Evolutionary conservation across 2,329 filamentous ascomycete species (phyloP).

Genomic region (Diaporthe eres): DNA sequence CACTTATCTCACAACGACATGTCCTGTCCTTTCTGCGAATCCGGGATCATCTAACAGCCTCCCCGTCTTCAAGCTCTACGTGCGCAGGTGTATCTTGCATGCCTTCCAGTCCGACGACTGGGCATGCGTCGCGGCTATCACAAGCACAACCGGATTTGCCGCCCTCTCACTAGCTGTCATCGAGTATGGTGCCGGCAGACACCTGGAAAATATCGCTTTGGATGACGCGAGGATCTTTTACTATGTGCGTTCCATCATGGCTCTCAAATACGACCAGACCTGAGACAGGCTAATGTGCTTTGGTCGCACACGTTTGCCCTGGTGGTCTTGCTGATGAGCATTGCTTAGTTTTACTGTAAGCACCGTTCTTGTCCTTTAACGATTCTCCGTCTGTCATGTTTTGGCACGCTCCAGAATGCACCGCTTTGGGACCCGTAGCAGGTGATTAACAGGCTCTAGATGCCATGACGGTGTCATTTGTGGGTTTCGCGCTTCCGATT

Average conservation of each 20-base stretch:
- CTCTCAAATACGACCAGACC: accelerated
- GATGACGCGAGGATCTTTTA: conserved; percentile 19
- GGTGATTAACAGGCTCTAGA: not conserved
- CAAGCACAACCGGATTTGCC: not conserved
- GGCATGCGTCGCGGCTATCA: not conserved
- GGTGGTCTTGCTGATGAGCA: not conserved
- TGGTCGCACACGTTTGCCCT: too few species aligned
- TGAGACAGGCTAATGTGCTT: not conserved
- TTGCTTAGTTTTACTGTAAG: not conserved
- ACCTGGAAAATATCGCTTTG: not conserved
- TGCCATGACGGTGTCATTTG: not conserved
- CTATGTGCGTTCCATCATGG: not conserved
- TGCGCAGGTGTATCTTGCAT: not conserved
- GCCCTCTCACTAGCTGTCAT: conserved; percentile 4
- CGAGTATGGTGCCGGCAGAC: conserved; percentile 2
- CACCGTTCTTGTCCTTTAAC: not conserved
- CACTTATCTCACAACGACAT: not conserved
- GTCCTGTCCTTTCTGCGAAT: not conserved
- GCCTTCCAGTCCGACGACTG: conserved; percentile 1
- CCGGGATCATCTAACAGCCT: not conserved
- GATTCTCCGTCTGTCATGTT: too few species aligned
- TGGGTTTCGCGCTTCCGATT: too few species aligned
- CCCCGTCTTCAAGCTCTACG: not conserved
- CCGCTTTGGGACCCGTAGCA: not conserved
- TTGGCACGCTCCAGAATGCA: not conserved